A percentile compares a stretch with the other conserved stretches of the same genome.
Evolutionary conservation across 176 grass and related monocot genomes (phyloP).

Genomic region (Oryza officinalis): DNA sequence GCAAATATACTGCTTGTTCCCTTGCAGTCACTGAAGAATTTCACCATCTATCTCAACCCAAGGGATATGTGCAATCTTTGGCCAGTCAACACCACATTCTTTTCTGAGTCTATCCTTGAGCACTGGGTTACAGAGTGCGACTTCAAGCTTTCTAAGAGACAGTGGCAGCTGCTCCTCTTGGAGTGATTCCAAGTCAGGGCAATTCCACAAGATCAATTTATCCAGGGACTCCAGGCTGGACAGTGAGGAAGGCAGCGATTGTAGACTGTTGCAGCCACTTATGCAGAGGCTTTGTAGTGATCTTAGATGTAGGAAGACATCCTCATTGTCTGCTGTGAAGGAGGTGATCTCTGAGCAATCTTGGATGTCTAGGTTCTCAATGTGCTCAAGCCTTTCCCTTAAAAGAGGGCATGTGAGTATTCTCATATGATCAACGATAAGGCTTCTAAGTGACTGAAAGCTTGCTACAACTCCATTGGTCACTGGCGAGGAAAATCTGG

Average conservation of each 20-base stretch:
- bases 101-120: slow-evolving; percentile 48
- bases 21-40: slow-evolving; percentile 23
- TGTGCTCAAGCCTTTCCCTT: slow-evolving; percentile 34
- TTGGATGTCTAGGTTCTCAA: slow-evolving; percentile 56
- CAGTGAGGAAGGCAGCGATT: slow-evolving; percentile 39
- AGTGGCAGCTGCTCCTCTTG: slow-evolving; percentile 26
- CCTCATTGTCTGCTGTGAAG: slow-evolving; percentile 30
- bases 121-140: slow-evolving; percentile 41
- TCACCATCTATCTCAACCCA: slow-evolving; percentile 47
- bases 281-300: slow-evolving; percentile 50
- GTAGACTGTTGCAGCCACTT: slow-evolving; percentile 43
- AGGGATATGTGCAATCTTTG: slow-evolving; percentile 42
- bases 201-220: slow-evolving; percentile 43
- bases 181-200: slow-evolving; percentile 32
- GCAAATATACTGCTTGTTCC: background rate
- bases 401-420: slow-evolving; percentile 35
- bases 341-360: slow-evolving; percentile 41
- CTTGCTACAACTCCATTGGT: slow-evolving; percentile 20
- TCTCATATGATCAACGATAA: slow-evolving; percentile 38
- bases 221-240: slow-evolving; percentile 8
- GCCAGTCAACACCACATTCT: slow-evolving; percentile 34
- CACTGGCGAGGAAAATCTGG: slow-evolving; percentile 37
- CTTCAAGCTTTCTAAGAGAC: slow-evolving; percentile 40
- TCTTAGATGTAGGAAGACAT: slow-evolving; percentile 34
- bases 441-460: slow-evolving; percentile 30